Base-by-base conservation (phyloP, 768 basidiomycete species). In the Rhodotorula kratochvilovae region DNA sequence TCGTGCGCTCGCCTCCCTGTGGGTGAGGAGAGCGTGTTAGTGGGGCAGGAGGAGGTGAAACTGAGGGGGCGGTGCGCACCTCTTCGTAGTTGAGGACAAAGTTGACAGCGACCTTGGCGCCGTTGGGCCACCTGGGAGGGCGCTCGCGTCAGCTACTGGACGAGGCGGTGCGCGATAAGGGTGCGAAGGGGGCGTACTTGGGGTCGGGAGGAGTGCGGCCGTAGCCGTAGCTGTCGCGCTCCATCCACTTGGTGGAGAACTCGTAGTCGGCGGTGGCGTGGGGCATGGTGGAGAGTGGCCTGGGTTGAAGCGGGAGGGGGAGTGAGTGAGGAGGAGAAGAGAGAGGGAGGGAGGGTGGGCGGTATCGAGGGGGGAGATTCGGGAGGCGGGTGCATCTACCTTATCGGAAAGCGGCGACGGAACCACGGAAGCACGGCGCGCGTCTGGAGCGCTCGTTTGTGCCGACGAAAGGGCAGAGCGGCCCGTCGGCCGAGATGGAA, bases 61-160 rank as follows among this genome's bases (percentile, higher is more conserved):
- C 23, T 3, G 6, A 63, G 33, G 10, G 43, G 3, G 3, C n/a
- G 17, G 21, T 19, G 21, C 45, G 45, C 45, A 46, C 45, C 45
- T 43, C 57, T 39, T 73, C 72, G 54, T 67, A 59, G 62, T 71
- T 74, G 54, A 68, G 50, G 17, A 71, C 70, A 43, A 75, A 72
- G 56, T 75, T 68, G 36, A 72, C 74, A 27, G 71, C 71, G 39
- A 75, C 72, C 65, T 72, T 72, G 42, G 71, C 71, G 17, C 54
- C 55, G 45, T 70, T 72, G 10, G 74, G 74, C 66, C 70, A 66
- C 29, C 29, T 43, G 27, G 43, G 53, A 29, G 35, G 36, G 43
- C 54, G 25, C 2, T 10, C 48, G 2, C 36, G 42, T 5, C 61
- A 16, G 25, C 10, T 5, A 29, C 39, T 13, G 39, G 21, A 23